Percentiles rank a stretch among this genome's conserved stretches.
phyloP scores from a whole-genome alignment of 83 land plant species.

The Larix sibirica region DNA sequence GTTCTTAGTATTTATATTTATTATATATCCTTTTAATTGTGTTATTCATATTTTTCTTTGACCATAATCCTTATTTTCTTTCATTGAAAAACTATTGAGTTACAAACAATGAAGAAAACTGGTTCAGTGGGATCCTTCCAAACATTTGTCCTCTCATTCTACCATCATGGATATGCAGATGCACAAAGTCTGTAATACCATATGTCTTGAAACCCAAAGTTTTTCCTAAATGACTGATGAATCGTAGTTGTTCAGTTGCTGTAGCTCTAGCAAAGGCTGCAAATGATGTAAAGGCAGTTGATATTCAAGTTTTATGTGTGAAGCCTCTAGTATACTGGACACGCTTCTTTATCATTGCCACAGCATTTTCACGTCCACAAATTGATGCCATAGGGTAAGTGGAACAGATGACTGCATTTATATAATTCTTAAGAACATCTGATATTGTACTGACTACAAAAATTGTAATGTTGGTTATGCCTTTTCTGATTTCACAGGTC shows the following conservation, averaged over 20 bases:
- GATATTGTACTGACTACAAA: not conserved
- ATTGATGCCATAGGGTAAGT: constrained; percentile 89
- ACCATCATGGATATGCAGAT: too few relatives aligned
- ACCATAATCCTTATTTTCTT: not conserved
- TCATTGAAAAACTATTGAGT: not conserved
- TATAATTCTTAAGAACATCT: not conserved
- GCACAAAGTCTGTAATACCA: not conserved
- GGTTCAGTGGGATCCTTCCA: not conserved
- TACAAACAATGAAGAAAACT: not conserved
- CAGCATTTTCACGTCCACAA: constrained; percentile 93
- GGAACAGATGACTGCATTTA: not conserved
- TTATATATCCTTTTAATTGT: not conserved
- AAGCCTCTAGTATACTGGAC: constrained; percentile 98
- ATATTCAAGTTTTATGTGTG: constrained; percentile 85
- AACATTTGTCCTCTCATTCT: not conserved
- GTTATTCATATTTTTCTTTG: not conserved
- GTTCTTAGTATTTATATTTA: not conserved
- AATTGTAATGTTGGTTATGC: not conserved
- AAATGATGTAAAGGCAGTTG: constrained; percentile 86
- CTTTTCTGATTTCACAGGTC: constrained; percentile 45
- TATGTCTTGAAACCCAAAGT: not conserved
- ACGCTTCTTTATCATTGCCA: constrained; percentile 84
- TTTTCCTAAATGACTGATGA: not conserved
- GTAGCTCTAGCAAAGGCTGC: constrained; percentile 90
- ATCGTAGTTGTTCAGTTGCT: constrained; percentile 60